Base-by-base conservation (phyloP, 306 rosid species). In the Gastrolobium bilobum region DNA sequence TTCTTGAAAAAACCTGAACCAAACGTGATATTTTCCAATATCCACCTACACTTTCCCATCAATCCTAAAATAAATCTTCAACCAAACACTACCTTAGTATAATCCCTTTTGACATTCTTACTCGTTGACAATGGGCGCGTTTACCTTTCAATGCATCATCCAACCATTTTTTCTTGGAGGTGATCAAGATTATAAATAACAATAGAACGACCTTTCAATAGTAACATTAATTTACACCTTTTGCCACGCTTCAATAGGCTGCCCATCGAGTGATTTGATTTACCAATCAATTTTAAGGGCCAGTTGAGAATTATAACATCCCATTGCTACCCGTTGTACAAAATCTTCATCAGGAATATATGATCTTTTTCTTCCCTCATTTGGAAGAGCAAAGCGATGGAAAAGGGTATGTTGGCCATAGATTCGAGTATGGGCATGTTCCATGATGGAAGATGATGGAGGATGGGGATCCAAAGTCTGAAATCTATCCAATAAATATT, bases 261-360 rank as follows among this genome's bases (percentile, higher is more conserved):
- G 30, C n/a, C 82, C 20, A 2, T 83, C 9, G 9, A 91, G 88
- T 14, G 90, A 71, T 20, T 20, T 20, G 26, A 20, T 46, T 58
- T 6, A 2, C 87, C 91, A 15, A 82, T 60, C 66, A 81, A 73
- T 54, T 20, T 69, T 37, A 37, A 86, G 86, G 10, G 83, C 86
- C 35, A 90, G 75, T 1, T 90, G 91, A 15, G 75, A 78, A 37
- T 84, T 86, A 77, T 81, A 75, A 4, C 88, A 84, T 73, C 76
- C 56, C 6, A 37, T 52, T 54, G 87, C 85, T 57, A 79, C 95
- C 90, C 79, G 54, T 39, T 40, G 61, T 4, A 78, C 30, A 40
- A 75, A 29, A 37, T 77, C 70, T 26, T 84, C 70, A 38, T 47
- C 57, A 8, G 81, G 85, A 54, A 75, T 20, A 9, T 52, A 2